These are phyloP conservation scores for Cicer arietinum DNA, from an alignment of 306 rosid genomes.

Conservation along the genomic window DNA sequence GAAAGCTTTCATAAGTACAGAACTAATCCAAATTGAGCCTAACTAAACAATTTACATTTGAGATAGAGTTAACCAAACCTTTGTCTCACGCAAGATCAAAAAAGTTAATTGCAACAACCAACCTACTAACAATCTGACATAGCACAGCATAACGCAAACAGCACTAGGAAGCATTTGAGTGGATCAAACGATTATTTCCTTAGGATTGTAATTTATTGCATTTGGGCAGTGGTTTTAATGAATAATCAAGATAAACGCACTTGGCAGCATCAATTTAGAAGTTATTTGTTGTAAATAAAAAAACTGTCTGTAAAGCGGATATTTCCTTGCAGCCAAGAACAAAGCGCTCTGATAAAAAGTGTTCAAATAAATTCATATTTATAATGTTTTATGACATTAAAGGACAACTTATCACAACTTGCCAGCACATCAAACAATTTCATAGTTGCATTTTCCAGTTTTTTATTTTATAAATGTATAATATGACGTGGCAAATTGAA, in stretches of 20 bases:
- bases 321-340: conserved; percentile 20
- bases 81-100: conserved; percentile 11
- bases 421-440: too few relatives aligned
- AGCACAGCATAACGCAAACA: not conserved
- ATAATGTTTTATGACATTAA: too few relatives aligned
- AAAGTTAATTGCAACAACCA: not conserved
- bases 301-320: conserved; percentile 1
- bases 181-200: not conserved
- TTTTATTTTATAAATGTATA: too few relatives aligned
- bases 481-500: too few relatives aligned
- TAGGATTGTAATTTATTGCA: not conserved
- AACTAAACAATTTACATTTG: not conserved
- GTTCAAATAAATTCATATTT: not conserved
- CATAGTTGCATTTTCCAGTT: too few relatives aligned
- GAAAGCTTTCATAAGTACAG: not conserved
- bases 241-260: not conserved
- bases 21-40: not conserved
- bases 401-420: too few relatives aligned
- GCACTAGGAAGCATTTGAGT: not conserved
- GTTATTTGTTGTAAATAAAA: not conserved
- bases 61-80: not conserved
- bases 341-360: not conserved
- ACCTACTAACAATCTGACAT: not conserved
- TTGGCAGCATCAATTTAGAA: conserved; percentile 1
- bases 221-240: not conserved